Conservation (phyloP, 2,329 filamentous ascomycete species). For the Dactylellina leptospora region DNA sequence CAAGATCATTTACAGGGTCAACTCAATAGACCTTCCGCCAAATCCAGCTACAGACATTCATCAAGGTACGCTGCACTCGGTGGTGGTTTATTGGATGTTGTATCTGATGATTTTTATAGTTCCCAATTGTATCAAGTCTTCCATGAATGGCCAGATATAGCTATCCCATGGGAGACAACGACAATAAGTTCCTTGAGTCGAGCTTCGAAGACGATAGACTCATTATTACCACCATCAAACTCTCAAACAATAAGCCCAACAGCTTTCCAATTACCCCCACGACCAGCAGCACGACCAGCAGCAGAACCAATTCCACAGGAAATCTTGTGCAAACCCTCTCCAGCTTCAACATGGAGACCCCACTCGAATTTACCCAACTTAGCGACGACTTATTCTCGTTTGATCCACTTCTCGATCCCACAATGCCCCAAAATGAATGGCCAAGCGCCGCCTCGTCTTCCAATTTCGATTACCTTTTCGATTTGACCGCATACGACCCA, state of each 20-base stretch:
- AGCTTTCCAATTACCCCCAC: no score
- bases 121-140: slow-evolving; percentile 27
- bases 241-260: not conserved
- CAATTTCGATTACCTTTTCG: slow-evolving; percentile 33
- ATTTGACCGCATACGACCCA: slow-evolving; percentile 30
- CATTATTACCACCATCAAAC: not conserved
- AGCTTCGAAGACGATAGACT: slow-evolving; percentile 17
- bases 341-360: slow-evolving; percentile 36
- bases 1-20: no score
- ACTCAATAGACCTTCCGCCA: not conserved
- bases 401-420: slow-evolving; percentile 7
- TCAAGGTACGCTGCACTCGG: slow-evolving; percentile 1
- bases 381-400: slow-evolving; percentile 27
- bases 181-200: not conserved
- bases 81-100: not conserved
- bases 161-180: slow-evolving; percentile 20
- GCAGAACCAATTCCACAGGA: not conserved
- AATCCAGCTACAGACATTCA: not conserved
- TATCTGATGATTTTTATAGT: not conserved
- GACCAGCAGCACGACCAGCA: not conserved
- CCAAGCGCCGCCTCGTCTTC: slow-evolving; percentile 7
- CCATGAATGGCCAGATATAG: slow-evolving; percentile 51
- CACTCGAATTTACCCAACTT: slow-evolving; percentile 34
- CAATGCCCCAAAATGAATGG: slow-evolving; percentile 41
- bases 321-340: not conserved